A percentile compares a stretch with the other conserved stretches of the same genome.
phyloP scores from a whole-genome alignment of 176 grass and related monocot species.

The Miscanthus lutarioriparius region DNA sequence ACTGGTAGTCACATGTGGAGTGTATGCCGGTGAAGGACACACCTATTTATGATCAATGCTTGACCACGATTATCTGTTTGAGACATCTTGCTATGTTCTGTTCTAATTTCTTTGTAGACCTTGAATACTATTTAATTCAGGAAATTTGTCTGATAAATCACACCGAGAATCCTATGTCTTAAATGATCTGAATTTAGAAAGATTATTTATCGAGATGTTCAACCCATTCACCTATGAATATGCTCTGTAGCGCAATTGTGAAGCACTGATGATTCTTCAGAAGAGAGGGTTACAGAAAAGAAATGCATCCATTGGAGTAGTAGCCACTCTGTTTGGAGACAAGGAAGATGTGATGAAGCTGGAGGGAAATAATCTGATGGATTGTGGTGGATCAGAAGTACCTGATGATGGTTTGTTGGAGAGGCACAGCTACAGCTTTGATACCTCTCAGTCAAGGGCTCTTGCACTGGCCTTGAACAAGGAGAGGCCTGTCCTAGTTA shows the following conservation, averaged over 20 bases:
- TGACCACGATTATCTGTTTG: too few species aligned
- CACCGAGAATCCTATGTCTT: too few species aligned
- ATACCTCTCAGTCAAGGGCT: conserved; percentile 66
- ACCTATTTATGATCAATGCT: too few species aligned
- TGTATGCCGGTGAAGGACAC: too few species aligned
- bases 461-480: conserved; percentile 78
- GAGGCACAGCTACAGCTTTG: conserved; percentile 46
- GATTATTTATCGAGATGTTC: too few species aligned
- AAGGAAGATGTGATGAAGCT: conserved; percentile 69
- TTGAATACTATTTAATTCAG: too few species aligned
- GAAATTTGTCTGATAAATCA: too few species aligned
- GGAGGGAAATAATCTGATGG: conserved; percentile 59
- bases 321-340: conserved; percentile 82
- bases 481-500: conserved; percentile 65
- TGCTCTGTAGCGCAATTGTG: conserved; percentile 76
- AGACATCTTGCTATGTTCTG: too few species aligned
- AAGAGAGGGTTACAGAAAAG: conserved; percentile 82
- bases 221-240: too few species aligned
- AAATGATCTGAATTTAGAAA: too few species aligned
- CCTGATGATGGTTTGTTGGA: conserved; percentile 29
- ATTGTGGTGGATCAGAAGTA: conserved; percentile 48
- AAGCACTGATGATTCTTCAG: conserved; percentile 85
- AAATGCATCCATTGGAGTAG: conserved; percentile 71
- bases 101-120: too few species aligned
- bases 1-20: too few species aligned